Evolutionary conservation across 805 yeast species (phyloP), one percentile per base, ranked within the genome.

Genomic region (Yarrowia sp.): DNA sequence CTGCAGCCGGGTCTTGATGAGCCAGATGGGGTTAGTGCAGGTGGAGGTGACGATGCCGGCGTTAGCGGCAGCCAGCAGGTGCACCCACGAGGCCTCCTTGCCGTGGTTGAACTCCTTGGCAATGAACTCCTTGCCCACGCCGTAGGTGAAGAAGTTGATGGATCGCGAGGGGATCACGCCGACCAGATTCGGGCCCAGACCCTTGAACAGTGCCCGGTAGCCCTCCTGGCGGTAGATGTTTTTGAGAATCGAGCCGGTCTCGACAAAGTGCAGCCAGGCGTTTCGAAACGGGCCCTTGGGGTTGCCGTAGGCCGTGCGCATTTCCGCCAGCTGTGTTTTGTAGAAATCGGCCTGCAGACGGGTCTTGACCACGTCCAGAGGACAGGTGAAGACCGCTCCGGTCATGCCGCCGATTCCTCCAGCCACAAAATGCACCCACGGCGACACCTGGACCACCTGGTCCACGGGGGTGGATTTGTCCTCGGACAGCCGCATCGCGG

Each of bases 101-200:
- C 93, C 92, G 66, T 88, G 77, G 76, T 89, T 89, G 78, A 92
- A 86, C 52, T 84, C 81, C 19, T 79, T 79, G 9, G 91, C 83
- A n/a, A 92, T 77, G 15, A 89, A 63, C 30, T 90, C 94, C 74
- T 95, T 95, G 6, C 96, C 86, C n/a, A 91, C 82, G n/a, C 98
- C 97, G 76, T 95, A 95, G 0, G 98, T 92, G 82, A 93, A 93
- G 77, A 95, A 95, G 78, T 95, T 95, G 71, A 95, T 96, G 36
- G 97, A 90, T 76, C 99, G 84, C 1, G 99, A 98, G 0, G 99
- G 99, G 49, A 95, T 94, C 15, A 95, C 98, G 66, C 99, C 99
- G 17, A 94, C 96, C 72, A 95, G 81, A 74, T 94, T 95, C 10
- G 99, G 99, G 0, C 99, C 99, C 63, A 95, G 80, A 13, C 99